Evolutionary conservation across 768 basidiomycete genomes (phyloP), one percentile per base, ranked within the genome.

Genomic region (Leccinum disarticulatum): DNA sequence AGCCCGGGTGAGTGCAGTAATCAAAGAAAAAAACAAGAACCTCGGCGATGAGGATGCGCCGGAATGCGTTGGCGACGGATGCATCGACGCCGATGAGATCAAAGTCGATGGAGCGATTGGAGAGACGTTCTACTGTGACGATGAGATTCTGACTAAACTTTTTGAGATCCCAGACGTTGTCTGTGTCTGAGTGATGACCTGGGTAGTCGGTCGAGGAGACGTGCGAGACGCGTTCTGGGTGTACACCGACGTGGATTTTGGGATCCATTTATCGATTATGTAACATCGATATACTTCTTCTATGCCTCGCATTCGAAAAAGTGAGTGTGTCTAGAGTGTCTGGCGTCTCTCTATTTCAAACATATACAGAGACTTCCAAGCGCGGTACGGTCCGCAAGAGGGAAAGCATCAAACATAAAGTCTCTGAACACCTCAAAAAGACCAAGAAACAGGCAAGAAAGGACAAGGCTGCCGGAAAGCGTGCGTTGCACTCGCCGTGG

Each of bases 71-170:
- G 31, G 97, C 95, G 59, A 99, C 91, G 15, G 93, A 91, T 1
- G 97, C 92, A 72, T 99, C 96, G 30, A 98, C 90, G 6, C 96
- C 95, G 57, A 98, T 83, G 49, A 98, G 79, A 75, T 99, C 97
- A 73, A 99, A 96, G 65, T 98, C 95, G 61, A 97, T 84, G 2
- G 90, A 88, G 15, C 88, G 83, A 47, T 89, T 82, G 0, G 95
- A 96, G 36, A 95, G 77, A 47, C 91, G 83, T 61, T 90, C 85
- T 36, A 97, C 81, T 58, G 87, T 80, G 10, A 94, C 84, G 69
- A 80, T 77, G 56, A 95, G 77, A 68, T 81, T 88, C 93, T 88
- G 71, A 73, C 83, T 82, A 76, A 97, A 97, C 65, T 77, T 81
- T 48, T 77, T 70, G 41, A 95, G 74, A 70, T 87, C 79, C 95